These are phyloP conservation scores for Allomyces macrogynus DNA, from an alignment of 192 early-diverging fungal species.

Conservation along the genomic window DNA sequence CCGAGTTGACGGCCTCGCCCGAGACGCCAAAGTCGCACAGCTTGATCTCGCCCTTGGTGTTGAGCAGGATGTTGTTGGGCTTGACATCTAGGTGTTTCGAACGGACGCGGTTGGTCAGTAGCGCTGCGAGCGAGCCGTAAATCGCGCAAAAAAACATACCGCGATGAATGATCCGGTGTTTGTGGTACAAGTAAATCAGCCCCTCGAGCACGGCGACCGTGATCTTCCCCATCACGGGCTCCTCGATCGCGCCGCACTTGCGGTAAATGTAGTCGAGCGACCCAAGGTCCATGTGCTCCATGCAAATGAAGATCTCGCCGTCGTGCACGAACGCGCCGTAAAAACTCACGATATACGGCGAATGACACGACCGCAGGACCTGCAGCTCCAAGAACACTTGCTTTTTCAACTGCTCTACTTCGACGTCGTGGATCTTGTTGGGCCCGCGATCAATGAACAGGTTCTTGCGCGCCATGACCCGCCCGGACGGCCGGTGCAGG, in stretches of 20 bases:
- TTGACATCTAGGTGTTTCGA: constrained; percentile 75
- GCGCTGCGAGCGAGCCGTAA: no score
- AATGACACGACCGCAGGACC: constrained; percentile 72
- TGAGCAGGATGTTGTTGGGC: constrained; percentile 91
- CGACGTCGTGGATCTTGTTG: constrained; percentile 36
- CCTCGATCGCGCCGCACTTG: constrained; percentile 59
- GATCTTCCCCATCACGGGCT: constrained; percentile 72
- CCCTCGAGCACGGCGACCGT: constrained; percentile 76
- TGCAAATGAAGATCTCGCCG: constrained; percentile 70
- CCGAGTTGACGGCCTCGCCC: constrained; percentile 66
- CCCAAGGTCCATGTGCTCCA: constrained; percentile 92
- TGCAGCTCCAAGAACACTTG: constrained; percentile 82
- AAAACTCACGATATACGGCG: constrained; percentile 81
- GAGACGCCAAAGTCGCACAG: constrained; percentile 96
- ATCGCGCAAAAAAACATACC: no score
- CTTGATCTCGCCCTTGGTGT: constrained; percentile 75
- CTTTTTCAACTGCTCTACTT: constrained; percentile 45
- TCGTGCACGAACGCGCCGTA: constrained; percentile 81
- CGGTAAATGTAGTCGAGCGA: constrained; percentile 83
- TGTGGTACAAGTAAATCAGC: constrained; percentile 66
- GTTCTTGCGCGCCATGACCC: constrained; percentile 77
- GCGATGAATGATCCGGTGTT: constrained; percentile 75
- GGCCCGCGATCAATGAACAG: neutral
- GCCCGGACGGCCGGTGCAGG: constrained; percentile 42
- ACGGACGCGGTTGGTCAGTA: no score